Base-by-base conservation (phyloP, 768 basidiomycete species). In the Pholiota conissans region DNA sequence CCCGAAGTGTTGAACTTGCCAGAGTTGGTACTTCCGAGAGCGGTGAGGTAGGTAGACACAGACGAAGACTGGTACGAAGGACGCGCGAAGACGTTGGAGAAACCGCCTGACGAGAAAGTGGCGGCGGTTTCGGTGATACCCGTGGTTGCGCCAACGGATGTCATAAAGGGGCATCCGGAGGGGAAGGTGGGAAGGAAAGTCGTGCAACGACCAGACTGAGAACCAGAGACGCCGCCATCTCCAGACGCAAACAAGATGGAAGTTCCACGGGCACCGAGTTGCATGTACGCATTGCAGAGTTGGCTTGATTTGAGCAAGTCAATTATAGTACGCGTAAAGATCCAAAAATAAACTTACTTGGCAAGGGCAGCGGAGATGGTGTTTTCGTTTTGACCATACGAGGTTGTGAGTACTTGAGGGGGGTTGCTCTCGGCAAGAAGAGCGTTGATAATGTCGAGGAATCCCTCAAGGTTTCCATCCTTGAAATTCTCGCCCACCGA, bases 171-270 rank as follows among this genome's bases (percentile, higher is more conserved):
- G 58, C 81, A 82, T 1, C 76, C 75, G 3, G 68, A 67, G 28
- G 68, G 64, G 58, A 67, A 68, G 0, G 51, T 57, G 2, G 67
- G 67, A 34, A 63, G 59, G 57, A 69, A 68, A 14, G 54, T 57
- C 8, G 10, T 61, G 59, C 68, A 66, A 48, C 71, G 71, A 4
- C 64, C 49, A 0, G 64, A 69, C 47, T 65, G 47, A 32, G 69
- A 67, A 2, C 70, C 73, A 16, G 67, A 65, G 20, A 84, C 84
- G 34, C 86, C 86, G 7, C 67, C 63, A 50, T 89, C 86, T 13
- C 88, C 87, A 26, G 82, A 82, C 16, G 78, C 73, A 68, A 84
- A 85, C n/a, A 84, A 60, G 5, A 89, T 50, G 1, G 84, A 82
- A 20, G 82, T 74, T 13, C 87, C 88, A 45, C 86, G 80, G 11